Evolutionary conservation across 75 land plant species (phyloP).

Genomic region (Pseudotsuga menziesii): DNA sequence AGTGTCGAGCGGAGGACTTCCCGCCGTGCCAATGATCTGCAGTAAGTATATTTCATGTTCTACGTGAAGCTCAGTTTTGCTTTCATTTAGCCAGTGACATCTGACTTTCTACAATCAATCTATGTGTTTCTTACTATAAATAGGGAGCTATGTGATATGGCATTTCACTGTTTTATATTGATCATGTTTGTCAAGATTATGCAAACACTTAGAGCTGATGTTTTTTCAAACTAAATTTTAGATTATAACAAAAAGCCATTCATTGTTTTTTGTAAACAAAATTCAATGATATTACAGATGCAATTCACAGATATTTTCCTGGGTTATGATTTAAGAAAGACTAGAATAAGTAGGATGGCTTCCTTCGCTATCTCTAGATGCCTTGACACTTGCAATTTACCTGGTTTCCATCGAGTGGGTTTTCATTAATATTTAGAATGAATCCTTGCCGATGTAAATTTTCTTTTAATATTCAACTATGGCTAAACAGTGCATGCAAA

Average conservation of each 20-base stretch:
- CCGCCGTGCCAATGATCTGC: constrained; percentile 91
- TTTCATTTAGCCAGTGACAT: too few relatives aligned
- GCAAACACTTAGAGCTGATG: not conserved
- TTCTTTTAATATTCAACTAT: too few relatives aligned
- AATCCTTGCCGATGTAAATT: too few relatives aligned
- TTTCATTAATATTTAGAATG: not conserved
- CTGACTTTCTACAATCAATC: not conserved
- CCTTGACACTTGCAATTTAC: not conserved
- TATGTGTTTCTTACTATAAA: not conserved
- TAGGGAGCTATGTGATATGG: not conserved
- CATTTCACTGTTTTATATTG: not conserved
- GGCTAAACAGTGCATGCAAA: too few relatives aligned
- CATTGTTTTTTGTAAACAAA: too few relatives aligned
- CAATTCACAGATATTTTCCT: too few relatives aligned
- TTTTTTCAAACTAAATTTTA: too few relatives aligned
- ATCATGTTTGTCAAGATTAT: not conserved
- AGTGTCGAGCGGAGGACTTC: constrained; percentile 95
- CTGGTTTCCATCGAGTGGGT: not conserved
- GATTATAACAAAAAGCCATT: too few relatives aligned
- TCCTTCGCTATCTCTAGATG: not conserved
- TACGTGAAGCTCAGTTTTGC: too few relatives aligned
- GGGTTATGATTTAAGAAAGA: too few relatives aligned
- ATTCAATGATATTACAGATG: too few relatives aligned
- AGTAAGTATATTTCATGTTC: constrained; percentile 48
- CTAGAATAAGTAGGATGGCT: too few relatives aligned